A percentile compares a stretch with the other conserved stretches of the same genome.
phyloP scores from a whole-genome alignment of 2,329 filamentous ascomycete species.

The Bipolaris oryzae region DNA sequence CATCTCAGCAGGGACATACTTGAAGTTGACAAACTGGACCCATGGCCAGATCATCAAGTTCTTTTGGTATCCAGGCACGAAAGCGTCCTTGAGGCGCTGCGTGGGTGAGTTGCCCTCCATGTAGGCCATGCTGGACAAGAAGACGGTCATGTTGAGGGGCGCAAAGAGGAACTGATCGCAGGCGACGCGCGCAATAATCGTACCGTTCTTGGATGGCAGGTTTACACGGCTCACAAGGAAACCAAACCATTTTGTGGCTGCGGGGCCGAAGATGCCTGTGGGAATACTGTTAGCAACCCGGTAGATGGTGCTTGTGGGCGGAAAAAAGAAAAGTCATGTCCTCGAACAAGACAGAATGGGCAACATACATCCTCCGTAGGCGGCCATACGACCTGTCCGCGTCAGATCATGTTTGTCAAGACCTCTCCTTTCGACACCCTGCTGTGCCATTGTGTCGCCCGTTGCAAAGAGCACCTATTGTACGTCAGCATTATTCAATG shows the following conservation, averaged over 20 bases:
- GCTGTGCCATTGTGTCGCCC: conserved; percentile 89
- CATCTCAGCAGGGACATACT: conserved; percentile 81
- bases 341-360: not conserved
- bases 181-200: conserved; percentile 77
- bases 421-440: conserved; percentile 83
- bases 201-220: conserved; percentile 67
- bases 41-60: conserved; percentile 90
- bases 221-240: conserved; percentile 74
- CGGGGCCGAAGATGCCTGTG: conserved; percentile 81
- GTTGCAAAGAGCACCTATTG: conserved; percentile 81
- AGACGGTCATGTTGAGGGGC: conserved; percentile 77
- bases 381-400: conserved; percentile 77
- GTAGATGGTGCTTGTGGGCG: not conserved
- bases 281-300: not conserved
- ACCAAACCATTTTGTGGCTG: conserved; percentile 84
- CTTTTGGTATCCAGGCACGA: conserved; percentile 72
- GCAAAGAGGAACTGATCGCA: conserved; percentile 82
- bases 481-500: conserved; percentile 4
- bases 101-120: conserved; percentile 70
- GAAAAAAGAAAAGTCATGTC: not conserved
- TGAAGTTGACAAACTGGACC: conserved; percentile 87
- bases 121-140: conserved; percentile 83
- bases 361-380: conserved; percentile 75
- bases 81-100: conserved; percentile 75
- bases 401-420: conserved; percentile 72